phyloP scores from a whole-genome alignment of 1,284 basidiomycete genomes.

The Moniliophthora roreri region DNA sequence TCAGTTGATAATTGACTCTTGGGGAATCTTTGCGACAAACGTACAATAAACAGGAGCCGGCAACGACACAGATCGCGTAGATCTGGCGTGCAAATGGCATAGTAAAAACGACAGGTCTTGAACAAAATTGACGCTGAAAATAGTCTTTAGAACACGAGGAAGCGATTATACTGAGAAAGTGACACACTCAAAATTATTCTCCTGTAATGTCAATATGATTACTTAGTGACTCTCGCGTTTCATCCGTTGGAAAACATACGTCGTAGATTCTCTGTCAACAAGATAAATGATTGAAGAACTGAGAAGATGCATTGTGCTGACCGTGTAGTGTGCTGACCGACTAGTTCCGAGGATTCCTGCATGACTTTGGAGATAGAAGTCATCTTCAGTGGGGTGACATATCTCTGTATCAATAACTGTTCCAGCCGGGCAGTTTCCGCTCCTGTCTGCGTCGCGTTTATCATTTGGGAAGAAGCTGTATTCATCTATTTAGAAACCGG shows the following conservation, averaged over 20 bases:
- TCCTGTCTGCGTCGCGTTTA: slow-evolving; percentile 53
- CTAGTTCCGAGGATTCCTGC: slow-evolving; percentile 38
- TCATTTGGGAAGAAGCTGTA: slow-evolving; percentile 11
- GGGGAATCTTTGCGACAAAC: background rate
- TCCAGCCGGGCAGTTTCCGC: slow-evolving; percentile 74
- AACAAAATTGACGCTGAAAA: background rate
- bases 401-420: slow-evolving; percentile 66
- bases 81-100: background rate
- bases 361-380: slow-evolving; percentile 45
- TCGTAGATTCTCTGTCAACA: background rate
- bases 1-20: background rate
- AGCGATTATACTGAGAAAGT: background rate
- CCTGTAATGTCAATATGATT: background rate
- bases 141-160: background rate
- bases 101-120: slow-evolving; percentile 1
- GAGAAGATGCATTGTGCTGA: too few relatives aligned
- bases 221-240: too few relatives aligned
- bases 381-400: slow-evolving; percentile 20
- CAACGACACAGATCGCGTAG: slow-evolving; percentile 1
- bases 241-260: background rate
- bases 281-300: background rate
- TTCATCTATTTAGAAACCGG: background rate
- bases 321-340: slow-evolving; percentile 48
- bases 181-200: background rate
- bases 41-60: background rate